Evolutionary conservation across 1,284 basidiomycete genomes (phyloP), one percentile per base, ranked within the genome.

Genomic region (Cutaneotrichosporon cutaneum): DNA sequence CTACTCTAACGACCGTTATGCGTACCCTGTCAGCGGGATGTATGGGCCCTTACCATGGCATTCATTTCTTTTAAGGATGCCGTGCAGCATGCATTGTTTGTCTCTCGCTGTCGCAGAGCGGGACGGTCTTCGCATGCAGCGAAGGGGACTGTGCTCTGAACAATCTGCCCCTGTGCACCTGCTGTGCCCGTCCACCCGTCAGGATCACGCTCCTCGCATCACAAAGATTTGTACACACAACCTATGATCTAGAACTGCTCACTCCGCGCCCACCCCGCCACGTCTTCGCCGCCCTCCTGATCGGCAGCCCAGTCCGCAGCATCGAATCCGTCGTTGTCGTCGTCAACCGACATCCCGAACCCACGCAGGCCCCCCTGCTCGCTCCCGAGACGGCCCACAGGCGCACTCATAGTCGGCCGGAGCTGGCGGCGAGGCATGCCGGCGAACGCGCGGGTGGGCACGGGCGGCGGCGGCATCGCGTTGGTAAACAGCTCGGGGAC

Each of bases 301-400:
- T 61, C 71, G 36, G 55, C 48, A 0, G 56, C 70, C 74, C 74
- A 77, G 42, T 75, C 75, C n/a, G 52, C 60, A 2, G 75, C 68
- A 56, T 73, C 70, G 53, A 76, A 77, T n/a, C 76, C 76, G 61
- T 76, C 76, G 50, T 69, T 63, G 32, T 60, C 71, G 21, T 59
- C 33, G 32, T 76, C 73, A 10, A 77, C 63, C n/a, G 73, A 70
- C 68, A 71, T 72, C 16, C 72, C 71, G 60, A 65, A 69, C 7
- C 61, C 65, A 6, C 68, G 61, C 24, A 72, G 35, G 16, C 61
- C 63, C 1, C 70, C 66, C 32, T 72, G 55, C 14, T 58, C 42
- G n/a, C 69, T 54, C 62, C 56, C 56, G 4, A 58, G 56, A 3
- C 33, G 33, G 4, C 56, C 56, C 1, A 77, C 74, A n/a, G 76